Conservation (phyloP, 176 grass and related monocot genomes). For the Musa itinerans region DNA sequence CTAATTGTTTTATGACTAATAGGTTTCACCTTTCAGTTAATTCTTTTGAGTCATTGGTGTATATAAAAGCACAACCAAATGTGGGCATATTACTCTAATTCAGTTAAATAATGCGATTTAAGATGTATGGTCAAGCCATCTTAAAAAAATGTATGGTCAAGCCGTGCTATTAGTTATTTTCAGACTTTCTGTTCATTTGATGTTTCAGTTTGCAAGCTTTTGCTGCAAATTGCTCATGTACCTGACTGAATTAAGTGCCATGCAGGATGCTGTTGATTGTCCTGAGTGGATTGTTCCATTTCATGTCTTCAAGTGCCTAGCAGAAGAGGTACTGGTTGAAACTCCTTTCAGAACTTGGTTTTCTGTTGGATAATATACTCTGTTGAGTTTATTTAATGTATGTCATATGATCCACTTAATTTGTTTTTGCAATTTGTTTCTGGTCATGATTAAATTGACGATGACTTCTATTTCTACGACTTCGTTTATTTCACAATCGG, state of each 20-base stretch:
- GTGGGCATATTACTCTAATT: not conserved
- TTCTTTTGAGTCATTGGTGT: too few relatives aligned
- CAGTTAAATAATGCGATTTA: not conserved
- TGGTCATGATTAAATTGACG: not conserved
- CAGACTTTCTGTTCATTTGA: not conserved
- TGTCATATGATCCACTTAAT: not conserved
- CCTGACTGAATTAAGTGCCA: not conserved
- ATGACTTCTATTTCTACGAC: not conserved
- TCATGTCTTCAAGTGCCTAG: constrained; percentile 79
- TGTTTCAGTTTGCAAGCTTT: not conserved
- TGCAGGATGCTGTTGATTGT: constrained; percentile 93
- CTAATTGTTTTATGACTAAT: too few relatives aligned
- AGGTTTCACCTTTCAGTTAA: too few relatives aligned
- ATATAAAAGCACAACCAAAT: too few relatives aligned
- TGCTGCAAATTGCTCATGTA: not conserved
- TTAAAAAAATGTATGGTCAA: too few relatives aligned
- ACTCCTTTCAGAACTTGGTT: not conserved
- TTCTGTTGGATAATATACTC: not conserved
- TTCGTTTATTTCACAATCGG: not conserved
- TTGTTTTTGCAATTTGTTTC: not conserved
- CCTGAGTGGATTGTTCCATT: constrained; percentile 97
- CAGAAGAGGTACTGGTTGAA: constrained; percentile 59
- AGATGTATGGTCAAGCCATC: not conserved
- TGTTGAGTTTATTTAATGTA: not conserved
- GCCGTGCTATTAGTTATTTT: not conserved